Conservation (phyloP, 768 basidiomycete species). For the Sistotremastrum niveocremeum region DNA sequence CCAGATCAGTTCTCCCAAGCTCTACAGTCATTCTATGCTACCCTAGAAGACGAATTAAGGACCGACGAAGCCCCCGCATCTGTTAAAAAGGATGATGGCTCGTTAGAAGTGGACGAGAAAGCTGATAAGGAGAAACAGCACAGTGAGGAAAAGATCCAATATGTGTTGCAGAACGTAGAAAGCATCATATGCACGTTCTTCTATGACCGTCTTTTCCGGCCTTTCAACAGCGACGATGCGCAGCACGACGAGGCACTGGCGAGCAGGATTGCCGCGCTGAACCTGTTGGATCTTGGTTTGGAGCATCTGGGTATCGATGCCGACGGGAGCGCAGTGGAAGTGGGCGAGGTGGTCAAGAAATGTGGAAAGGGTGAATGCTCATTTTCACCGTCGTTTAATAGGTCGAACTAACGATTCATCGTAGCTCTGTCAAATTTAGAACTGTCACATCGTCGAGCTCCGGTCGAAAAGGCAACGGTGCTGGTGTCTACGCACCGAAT, state of each 20-base stretch:
- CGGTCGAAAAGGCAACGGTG: constrained; percentile 66
- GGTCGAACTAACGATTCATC: constrained; percentile 11
- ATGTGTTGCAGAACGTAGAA: constrained; percentile 65
- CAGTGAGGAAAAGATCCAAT: constrained; percentile 35
- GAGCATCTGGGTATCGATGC: constrained; percentile 85
- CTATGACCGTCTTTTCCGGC: constrained; percentile 79
- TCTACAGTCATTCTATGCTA: constrained; percentile 61
- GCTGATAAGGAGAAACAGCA: constrained; percentile 9
- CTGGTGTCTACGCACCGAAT: constrained; percentile 77
- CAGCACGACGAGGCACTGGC: constrained; percentile 86
- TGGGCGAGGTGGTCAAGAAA: constrained; percentile 50
- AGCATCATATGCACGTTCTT: constrained; percentile 54
- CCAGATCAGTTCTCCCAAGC: constrained; percentile 34
- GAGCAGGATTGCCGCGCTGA: constrained; percentile 80
- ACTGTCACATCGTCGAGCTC: constrained; percentile 32
- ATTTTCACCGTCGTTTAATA: too few species aligned
- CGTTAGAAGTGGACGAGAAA: constrained; percentile 2
- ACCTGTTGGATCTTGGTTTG: constrained; percentile 77
- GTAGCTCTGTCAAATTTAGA: constrained; percentile 43
- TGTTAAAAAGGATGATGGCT: constrained; percentile 10
- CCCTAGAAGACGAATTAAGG: constrained; percentile 51
- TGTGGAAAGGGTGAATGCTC: constrained; percentile 63
- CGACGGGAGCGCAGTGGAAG: constrained; percentile 31
- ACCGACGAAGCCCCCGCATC: constrained; percentile 25
- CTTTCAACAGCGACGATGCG: constrained; percentile 58